phyloP scores from a whole-genome alignment of 2,329 filamentous ascomycete species.

The Epichloe scottii region DNA sequence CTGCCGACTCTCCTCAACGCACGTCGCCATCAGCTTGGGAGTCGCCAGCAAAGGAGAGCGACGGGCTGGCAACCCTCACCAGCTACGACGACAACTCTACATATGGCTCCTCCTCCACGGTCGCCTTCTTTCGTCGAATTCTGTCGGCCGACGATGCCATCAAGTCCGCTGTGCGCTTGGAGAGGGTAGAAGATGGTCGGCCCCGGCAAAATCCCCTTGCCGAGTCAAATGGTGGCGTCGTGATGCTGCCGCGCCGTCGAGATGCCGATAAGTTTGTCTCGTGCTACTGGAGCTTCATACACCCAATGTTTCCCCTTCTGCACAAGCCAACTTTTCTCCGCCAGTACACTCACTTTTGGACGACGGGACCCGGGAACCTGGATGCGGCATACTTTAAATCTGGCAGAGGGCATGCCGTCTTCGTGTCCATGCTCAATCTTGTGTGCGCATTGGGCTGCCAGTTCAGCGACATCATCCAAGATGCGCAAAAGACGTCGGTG shows the following conservation, averaged over 20 bases:
- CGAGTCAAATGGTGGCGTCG: background rate
- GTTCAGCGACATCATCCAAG: background rate
- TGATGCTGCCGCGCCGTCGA: background rate
- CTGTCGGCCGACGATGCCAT: background rate
- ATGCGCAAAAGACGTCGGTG: conserved; percentile 1
- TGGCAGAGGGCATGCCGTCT: background rate
- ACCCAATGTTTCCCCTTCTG: conserved; percentile 2
- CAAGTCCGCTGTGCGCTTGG: background rate
- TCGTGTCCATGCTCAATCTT: conserved; percentile 2
- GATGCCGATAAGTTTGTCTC: background rate
- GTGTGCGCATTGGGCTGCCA: conserved; percentile 3
- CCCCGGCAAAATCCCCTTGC: background rate
- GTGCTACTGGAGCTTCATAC: conserved; percentile 4
- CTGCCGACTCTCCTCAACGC: background rate
- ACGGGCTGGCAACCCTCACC: conserved; percentile 2
- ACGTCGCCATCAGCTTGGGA: background rate
- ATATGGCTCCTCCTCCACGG: conserved; percentile 3
- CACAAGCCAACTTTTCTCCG: conserved; percentile 1
- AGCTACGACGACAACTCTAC: conserved; percentile 3
- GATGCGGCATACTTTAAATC: background rate
- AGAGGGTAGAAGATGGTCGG: background rate
- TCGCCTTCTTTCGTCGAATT: conserved; percentile 2
- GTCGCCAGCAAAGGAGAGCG: conserved; percentile 1
- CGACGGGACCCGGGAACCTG: background rate
- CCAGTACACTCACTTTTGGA: background rate